These are phyloP conservation scores for Taphrina betulina DNA, from an alignment of 1,139 yeast genomes.

Conservation along the genomic window DNA sequence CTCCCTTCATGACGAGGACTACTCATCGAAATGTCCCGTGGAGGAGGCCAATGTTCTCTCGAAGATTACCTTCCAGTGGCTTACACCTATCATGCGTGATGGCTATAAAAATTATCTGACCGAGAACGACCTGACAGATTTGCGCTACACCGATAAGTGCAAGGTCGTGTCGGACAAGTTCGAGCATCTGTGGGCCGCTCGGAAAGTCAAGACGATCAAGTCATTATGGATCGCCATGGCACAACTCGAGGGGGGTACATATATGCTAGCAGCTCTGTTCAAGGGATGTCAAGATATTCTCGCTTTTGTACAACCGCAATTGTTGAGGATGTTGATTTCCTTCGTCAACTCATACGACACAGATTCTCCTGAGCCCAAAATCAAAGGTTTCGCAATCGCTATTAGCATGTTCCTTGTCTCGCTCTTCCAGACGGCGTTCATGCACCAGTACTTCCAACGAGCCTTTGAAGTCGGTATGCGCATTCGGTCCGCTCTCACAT, in stretches of 20 bases:
- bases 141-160: constrained; percentile 64
- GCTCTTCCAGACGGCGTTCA: constrained; percentile 72
- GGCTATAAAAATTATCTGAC: constrained; percentile 75
- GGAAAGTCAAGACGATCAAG: constrained; percentile 54
- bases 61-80: constrained; percentile 83
- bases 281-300: constrained; percentile 75
- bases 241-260: constrained; percentile 68
- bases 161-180: constrained; percentile 63
- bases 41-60: constrained; percentile 83
- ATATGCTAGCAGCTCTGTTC: constrained; percentile 70
- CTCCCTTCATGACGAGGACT: constrained; percentile 43
- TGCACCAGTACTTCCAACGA: constrained; percentile 91
- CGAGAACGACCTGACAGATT: constrained; percentile 74
- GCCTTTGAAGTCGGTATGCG: constrained; percentile 90
- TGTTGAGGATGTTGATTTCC: constrained; percentile 68
- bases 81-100: constrained; percentile 80
- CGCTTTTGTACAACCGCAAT: constrained; percentile 87
- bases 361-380: constrained; percentile 53
- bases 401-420: constrained; percentile 80
- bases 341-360: constrained; percentile 74
- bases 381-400: constrained; percentile 82
- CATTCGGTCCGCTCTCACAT: constrained; percentile 73
- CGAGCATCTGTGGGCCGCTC: constrained; percentile 60
- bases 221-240: constrained; percentile 65
- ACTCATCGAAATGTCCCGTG: constrained; percentile 61